Conservation (phyloP, 257 asterid species). For the Knoxia roxburghii region DNA sequence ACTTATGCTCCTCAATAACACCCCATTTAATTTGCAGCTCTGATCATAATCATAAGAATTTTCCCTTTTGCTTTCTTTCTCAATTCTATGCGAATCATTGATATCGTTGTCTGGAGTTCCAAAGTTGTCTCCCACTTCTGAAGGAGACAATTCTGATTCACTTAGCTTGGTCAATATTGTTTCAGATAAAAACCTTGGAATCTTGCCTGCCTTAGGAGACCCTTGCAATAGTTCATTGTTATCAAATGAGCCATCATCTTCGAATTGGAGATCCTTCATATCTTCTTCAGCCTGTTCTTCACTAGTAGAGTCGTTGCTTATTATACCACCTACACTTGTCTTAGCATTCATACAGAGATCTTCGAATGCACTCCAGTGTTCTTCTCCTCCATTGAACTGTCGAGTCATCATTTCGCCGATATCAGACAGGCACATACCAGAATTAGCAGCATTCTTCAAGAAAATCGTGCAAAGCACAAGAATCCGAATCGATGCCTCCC, state of each 20-base stretch:
- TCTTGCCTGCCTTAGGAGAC: constrained; percentile 49
- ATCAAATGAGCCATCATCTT: constrained; percentile 18
- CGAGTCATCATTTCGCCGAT: constrained; percentile 94
- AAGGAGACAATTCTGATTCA: constrained; percentile 15
- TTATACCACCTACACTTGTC: constrained; percentile 29
- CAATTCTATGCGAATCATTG: constrained; percentile 10
- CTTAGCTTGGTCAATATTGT: constrained; percentile 28
- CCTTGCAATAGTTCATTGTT: constrained; percentile 26
- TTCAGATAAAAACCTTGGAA: constrained; percentile 41
- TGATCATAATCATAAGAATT: constrained; percentile 18
- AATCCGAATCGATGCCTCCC: constrained; percentile 72
- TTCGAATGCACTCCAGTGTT: constrained; percentile 65
- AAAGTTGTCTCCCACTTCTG: constrained; percentile 17
- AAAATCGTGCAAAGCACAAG: constrained; percentile 76
- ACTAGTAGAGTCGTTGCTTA: constrained; percentile 20
- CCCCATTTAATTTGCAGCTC: constrained; percentile 19
- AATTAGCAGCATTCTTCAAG: constrained; percentile 56
- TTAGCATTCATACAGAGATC: constrained; percentile 58
- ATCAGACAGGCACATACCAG: constrained; percentile 74
- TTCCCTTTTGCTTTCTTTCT: constrained; percentile 14
- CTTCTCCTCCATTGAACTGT: constrained; percentile 56
- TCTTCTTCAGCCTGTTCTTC: constrained; percentile 28
- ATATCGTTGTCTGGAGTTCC: constrained; percentile 12
- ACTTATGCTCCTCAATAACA: constrained; percentile 68
- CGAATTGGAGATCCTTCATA: constrained; percentile 39